Evolutionary conservation across 805 yeast genomes (phyloP).

Genomic region (Priceomyces castillae): DNA sequence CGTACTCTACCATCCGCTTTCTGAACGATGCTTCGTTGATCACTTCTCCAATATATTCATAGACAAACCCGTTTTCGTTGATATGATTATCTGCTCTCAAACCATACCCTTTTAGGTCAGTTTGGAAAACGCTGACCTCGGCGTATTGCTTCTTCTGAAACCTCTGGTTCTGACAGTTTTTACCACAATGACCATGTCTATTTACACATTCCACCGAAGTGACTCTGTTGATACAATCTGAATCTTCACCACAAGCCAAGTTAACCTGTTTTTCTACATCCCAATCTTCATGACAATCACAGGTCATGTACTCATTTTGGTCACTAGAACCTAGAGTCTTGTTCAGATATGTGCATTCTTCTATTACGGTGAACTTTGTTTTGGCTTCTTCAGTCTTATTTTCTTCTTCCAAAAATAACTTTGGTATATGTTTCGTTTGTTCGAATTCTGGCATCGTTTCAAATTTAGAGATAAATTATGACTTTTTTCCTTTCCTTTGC

Average conservation of each 20-base stretch:
- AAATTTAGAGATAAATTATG: background rate
- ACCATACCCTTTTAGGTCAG: constrained; percentile 88
- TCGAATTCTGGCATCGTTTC: constrained; percentile 7
- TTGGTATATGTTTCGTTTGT: constrained; percentile 8
- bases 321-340: constrained; percentile 67
- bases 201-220: constrained; percentile 90
- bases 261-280: constrained; percentile 37
- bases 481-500: background rate
- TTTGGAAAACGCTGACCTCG: constrained; percentile 71
- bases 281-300: constrained; percentile 74
- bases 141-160: constrained; percentile 80
- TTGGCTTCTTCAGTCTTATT: constrained; percentile 71
- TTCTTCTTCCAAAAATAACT: constrained; percentile 38
- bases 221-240: constrained; percentile 87
- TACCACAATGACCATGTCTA: constrained; percentile 68
- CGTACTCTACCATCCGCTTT: constrained; percentile 71
- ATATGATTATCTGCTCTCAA: constrained; percentile 66
- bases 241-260: constrained; percentile 76
- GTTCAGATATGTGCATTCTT: constrained; percentile 59
- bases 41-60: constrained; percentile 94
- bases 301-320: constrained; percentile 81
- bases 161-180: constrained; percentile 79
- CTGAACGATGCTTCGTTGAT: constrained; percentile 78
- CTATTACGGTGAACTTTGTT: constrained; percentile 52
- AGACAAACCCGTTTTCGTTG: constrained; percentile 66